Evolutionary conservation across 352 stramenopile species (phyloP).

Genomic region (Globisporangium paddicum): DNA sequence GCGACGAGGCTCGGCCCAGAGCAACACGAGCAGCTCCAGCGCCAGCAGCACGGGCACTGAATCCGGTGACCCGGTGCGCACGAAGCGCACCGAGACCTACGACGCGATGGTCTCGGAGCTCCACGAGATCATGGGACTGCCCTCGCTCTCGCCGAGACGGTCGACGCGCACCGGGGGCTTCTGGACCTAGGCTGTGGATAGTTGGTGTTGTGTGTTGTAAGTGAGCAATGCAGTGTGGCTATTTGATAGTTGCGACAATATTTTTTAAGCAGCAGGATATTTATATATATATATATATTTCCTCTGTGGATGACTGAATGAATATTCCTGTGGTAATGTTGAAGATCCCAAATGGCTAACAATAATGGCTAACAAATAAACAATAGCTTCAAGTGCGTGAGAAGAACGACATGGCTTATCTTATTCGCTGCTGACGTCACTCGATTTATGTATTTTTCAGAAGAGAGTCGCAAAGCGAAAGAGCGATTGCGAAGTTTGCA

Average conservation of each 20-base stretch:
- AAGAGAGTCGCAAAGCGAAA: too few relatives aligned
- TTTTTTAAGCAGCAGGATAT: not conserved
- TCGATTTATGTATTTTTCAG: too few relatives aligned
- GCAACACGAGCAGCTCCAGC: constrained; percentile 5
- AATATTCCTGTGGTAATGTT: too few relatives aligned
- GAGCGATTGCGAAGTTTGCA: too few relatives aligned
- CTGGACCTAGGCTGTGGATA: not conserved
- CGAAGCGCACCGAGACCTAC: constrained; percentile 33
- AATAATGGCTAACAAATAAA: too few relatives aligned
- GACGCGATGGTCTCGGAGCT: constrained; percentile 55
- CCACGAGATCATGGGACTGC: constrained; percentile 72
- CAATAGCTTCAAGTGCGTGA: too few relatives aligned
- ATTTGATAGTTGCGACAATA: not conserved
- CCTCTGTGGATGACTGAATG: too few relatives aligned
- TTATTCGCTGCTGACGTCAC: too few relatives aligned
- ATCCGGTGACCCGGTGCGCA: constrained; percentile 24
- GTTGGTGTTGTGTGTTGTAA: not conserved
- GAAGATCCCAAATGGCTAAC: too few relatives aligned
- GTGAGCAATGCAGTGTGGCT: not conserved
- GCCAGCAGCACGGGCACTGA: constrained; percentile 1
- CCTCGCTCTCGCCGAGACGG: constrained; percentile 12
- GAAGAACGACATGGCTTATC: too few relatives aligned
- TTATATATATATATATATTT: too few relatives aligned
- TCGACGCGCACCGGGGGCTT: not conserved
- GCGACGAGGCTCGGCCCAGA: constrained; percentile 3